Conservation (phyloP, 169 alveolate genomes). For the Eimeria sp. region DNA sequence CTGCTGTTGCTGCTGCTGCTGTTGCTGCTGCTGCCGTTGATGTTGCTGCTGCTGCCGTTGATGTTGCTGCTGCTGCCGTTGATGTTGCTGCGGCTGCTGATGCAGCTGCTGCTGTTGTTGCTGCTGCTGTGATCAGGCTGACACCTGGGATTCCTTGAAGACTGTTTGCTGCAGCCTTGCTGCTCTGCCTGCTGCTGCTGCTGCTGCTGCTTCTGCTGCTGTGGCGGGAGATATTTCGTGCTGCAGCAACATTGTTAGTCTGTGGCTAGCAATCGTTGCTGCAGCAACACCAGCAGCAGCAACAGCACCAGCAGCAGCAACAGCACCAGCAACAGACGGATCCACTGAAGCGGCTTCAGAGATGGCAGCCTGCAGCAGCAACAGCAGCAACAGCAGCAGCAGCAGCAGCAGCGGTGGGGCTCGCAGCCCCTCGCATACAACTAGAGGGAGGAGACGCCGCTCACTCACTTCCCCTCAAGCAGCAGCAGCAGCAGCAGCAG, state of each 20-base stretch:
- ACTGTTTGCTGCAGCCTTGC: too few relatives aligned
- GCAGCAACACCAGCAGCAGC: not conserved
- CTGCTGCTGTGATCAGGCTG: not conserved
- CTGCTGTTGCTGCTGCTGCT: too few relatives aligned
- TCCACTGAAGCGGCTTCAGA: too few relatives aligned
- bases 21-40: too few relatives aligned
- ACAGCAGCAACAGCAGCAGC: conserved; percentile 11
- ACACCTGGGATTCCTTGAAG: not conserved
- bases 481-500: too few relatives aligned
- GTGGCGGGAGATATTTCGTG: not conserved
- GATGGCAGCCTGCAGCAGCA: not conserved
- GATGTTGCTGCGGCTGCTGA: too few relatives aligned
- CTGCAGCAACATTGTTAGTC: not conserved
- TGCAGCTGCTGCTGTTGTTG: too few relatives aligned
- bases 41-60: too few relatives aligned
- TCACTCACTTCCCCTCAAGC: not conserved
- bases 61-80: too few relatives aligned
- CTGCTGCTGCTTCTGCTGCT: too few relatives aligned
- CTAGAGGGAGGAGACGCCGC: not conserved
- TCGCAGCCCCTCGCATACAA: not conserved
- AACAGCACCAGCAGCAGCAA: not conserved
- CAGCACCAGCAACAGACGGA: not conserved
- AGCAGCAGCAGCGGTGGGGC: not conserved
- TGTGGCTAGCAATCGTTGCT: not conserved
- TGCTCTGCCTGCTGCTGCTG: too few relatives aligned